Evolutionary conservation across 495 filamentous ascomycete genomes (phyloP), one percentile per base, ranked within the genome.

Genomic region (Neurospora sp.): DNA sequence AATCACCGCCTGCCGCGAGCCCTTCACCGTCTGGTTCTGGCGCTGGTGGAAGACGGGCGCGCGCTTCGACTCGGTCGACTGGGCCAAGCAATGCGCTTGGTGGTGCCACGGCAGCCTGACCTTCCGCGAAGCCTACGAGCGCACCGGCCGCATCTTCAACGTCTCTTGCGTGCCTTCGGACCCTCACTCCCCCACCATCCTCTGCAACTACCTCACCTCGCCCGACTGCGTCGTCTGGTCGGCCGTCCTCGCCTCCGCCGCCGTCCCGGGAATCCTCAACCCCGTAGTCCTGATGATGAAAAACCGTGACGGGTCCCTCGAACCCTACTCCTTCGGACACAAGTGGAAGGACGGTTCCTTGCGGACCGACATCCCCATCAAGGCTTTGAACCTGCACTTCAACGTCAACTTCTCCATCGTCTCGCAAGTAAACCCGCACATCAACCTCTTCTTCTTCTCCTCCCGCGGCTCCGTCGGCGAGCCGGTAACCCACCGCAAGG

Each of bases 221-320:
- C 96, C 96, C 0, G 93, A 99, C 83, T 98, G 96, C 77, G 96
- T 98, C 68, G 96, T 99, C 73, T 99, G 97, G 94, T 96, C 92
- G 35, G 96, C 96, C 14, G 94, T 98, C 8, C 84, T 99, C 14
- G 96, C 96, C 12, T 98, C 94, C 6, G 96, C 96, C 10, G 96
- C 96, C 16, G 96, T 99, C 6, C 96, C 96, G 0, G 96, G 96
- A 0, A 98, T 99, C 73, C 84, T 97, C 69, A 97, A 97, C 77
- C 96, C 96, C 0, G 94, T 99, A 2, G 94, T 98, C 3, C 83
- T 99, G 45, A 98, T 99, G 96, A 95, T 91, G 86, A 99, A 98
- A 82, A 92, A 85, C 17, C 84, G 85, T 35, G 53, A 61, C 27
- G 94, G 94, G 1, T 89, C 84, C 2, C 86, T 98, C 2, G 72